Base-by-base conservation (phyloP, 768 basidiomycete genomes). In the Mycena polygramma region DNA sequence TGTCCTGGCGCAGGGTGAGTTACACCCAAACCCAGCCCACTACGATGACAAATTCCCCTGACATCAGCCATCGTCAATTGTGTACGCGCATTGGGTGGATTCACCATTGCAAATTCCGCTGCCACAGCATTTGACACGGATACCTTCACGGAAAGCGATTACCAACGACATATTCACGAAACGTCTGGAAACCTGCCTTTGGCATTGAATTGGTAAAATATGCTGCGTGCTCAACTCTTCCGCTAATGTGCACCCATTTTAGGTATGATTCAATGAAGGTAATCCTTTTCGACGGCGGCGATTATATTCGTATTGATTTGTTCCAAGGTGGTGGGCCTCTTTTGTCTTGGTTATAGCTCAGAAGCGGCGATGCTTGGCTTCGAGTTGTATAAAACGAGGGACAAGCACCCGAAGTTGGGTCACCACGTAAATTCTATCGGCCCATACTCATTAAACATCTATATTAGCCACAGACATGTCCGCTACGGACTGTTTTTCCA, bases 261-360 rank as follows among this genome's bases (percentile, higher is more conserved):
- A 90, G 90, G 89, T 91, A 91, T 72, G 87, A 90, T 73, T 84
- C 90, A 14, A 90, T 88, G 82, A 91, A 91, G 84, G 88, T 89
- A 74, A 17, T 57, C 55, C 24, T 36, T 13, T 43, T 20, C 35
- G 15, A 49, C 7, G 45, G 14, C 10, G 57, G 17, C 45, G 10
- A 65, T 62, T 43, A 37, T 41, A 26, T 45, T 14, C 30, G 19
- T 53, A 57, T 62, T 60, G 14, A 55, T 15, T 11, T 54, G 19
- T 35, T 26, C 24, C 17, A 63, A 92, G 90, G 82, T 92, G 63
- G 90, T 90, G n/a, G 87, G 85, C 57, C 83, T 89, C 57, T 92
- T 87, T 74, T 90, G 88, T 65, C 81, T 91, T 2, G 92, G 92
- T 0, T 89, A 84, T 74, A 75, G 83, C 13, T 80, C 85, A 26